Percentiles rank a stretch among this genome's conserved stretches.
phyloP scores from a whole-genome alignment of 75 land plant genomes.

The Pinus tabuliformis region DNA sequence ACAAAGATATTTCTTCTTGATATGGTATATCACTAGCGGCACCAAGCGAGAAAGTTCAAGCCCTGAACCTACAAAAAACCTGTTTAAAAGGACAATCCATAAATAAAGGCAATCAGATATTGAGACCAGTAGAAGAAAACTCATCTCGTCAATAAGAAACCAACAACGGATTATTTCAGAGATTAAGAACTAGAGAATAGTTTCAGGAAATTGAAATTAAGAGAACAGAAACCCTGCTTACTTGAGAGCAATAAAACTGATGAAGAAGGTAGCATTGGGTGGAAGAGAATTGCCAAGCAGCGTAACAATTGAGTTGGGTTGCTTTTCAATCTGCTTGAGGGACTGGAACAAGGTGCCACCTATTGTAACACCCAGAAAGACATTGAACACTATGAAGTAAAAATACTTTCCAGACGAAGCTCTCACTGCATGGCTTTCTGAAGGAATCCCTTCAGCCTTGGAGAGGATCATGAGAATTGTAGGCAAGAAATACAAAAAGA shows the following conservation, averaged over 20 bases:
- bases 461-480: slow-evolving; percentile 68
- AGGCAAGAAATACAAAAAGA: slow-evolving; percentile 80
- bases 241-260: slow-evolving; percentile 89
- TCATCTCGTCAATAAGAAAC: not conserved
- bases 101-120: not conserved
- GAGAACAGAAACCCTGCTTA: slow-evolving; percentile 31
- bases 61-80: slow-evolving; percentile 93
- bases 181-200: not conserved
- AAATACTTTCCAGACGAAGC: slow-evolving; percentile 90
- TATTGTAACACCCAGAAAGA: slow-evolving; percentile 85
- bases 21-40: slow-evolving; percentile 71
- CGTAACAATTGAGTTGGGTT: slow-evolving; percentile 29
- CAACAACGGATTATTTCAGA: not conserved
- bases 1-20: slow-evolving; percentile 78
- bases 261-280: slow-evolving; percentile 72
- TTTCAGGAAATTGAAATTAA: not conserved
- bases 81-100: slow-evolving; percentile 17
- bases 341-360: slow-evolving; percentile 59
- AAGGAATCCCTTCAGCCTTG: slow-evolving; percentile 68
- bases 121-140: not conserved
- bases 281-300: slow-evolving; percentile 70
- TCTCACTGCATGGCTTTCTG: slow-evolving; percentile 61
- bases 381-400: slow-evolving; percentile 81
- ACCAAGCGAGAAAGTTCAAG: slow-evolving; percentile 78
- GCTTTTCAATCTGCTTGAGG: slow-evolving; percentile 43